These are phyloP conservation scores for Podila minutissima DNA, from an alignment of 192 early-diverging fungal species.

Conservation along the genomic window DNA sequence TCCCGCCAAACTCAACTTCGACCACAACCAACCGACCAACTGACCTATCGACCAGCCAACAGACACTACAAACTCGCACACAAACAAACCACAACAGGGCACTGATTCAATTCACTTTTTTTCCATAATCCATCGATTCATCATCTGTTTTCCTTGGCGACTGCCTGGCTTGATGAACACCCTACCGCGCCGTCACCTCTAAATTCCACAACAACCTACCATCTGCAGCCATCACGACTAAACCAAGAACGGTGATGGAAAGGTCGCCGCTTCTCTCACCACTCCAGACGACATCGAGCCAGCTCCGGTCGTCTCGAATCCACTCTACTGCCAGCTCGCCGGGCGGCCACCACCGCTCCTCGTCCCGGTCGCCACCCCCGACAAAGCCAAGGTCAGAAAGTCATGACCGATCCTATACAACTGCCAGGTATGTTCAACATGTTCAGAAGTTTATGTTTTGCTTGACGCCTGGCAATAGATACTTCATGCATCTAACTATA, in stretches of 20 bases:
- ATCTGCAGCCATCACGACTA: too few relatives aligned
- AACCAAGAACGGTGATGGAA: constrained; percentile 19
- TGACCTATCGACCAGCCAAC: too few relatives aligned
- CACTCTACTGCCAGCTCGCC: constrained; percentile 50
- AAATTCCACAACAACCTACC: too few relatives aligned
- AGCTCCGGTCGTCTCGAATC: constrained; percentile 40
- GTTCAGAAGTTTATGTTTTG: not conserved
- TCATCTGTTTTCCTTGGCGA: too few relatives aligned
- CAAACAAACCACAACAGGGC: too few relatives aligned
- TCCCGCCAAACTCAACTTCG: too few relatives aligned
- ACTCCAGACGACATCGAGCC: constrained; percentile 40
- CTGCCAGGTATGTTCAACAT: constrained; percentile 16
- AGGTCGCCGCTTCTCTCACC: constrained; percentile 41
- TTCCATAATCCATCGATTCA: too few relatives aligned
- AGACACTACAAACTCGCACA: too few relatives aligned
- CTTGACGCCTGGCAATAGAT: not conserved
- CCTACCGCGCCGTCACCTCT: too few relatives aligned
- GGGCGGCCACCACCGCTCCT: constrained; percentile 40
- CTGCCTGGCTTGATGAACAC: too few relatives aligned
- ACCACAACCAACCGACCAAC: too few relatives aligned
- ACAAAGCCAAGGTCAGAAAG: constrained; percentile 48
- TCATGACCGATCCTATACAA: constrained; percentile 37
- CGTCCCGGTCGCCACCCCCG: constrained; percentile 44
- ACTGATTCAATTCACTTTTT: too few relatives aligned
- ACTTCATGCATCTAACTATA: not conserved